Percentiles rank a stretch among this genome's conserved stretches.
Evolutionary conservation across 768 basidiomycete genomes (phyloP).

Genomic region (Pleurotus giganteus): DNA sequence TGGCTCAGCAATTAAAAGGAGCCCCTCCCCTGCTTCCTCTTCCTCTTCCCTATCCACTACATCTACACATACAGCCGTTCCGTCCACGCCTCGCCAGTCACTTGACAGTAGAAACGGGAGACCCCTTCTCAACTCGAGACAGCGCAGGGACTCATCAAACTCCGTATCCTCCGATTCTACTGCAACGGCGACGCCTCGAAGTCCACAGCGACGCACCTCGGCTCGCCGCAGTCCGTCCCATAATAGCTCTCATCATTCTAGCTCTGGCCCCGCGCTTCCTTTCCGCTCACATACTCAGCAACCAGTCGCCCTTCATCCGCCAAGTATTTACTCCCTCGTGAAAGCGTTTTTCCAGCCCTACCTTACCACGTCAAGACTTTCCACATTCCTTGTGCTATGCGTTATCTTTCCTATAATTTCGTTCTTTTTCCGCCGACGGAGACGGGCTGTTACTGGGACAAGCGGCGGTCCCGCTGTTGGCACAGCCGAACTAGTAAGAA

Average conservation of each 20-base stretch:
- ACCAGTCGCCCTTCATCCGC: constrained; percentile 17
- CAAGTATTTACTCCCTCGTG: constrained; percentile 41
- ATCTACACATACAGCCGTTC: constrained; percentile 72
- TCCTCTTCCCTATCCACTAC: constrained; percentile 70
- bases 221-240: constrained; percentile 4
- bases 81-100: constrained; percentile 37
- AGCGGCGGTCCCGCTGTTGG: constrained; percentile 18
- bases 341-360: constrained; percentile 48
- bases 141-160: constrained; percentile 19
- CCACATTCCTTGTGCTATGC: constrained; percentile 47
- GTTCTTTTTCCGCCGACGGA: constrained; percentile 47
- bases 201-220: constrained; percentile 8
- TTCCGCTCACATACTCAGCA: constrained; percentile 20
- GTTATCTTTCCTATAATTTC: constrained; percentile 44
- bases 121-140: constrained; percentile 13
- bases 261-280: constrained; percentile 8
- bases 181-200: constrained; percentile 32
- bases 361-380: constrained; percentile 44
- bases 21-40: constrained; percentile 49
- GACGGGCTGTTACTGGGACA: constrained; percentile 18
- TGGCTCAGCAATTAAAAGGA: constrained; percentile 21
- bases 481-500: constrained; percentile 57
- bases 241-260: not conserved
- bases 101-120: constrained; percentile 22
- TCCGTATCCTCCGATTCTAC: constrained; percentile 37